These are phyloP conservation scores for Entamoeba dispar DNA, from an alignment of 208 protist genomes.

Conservation along the genomic window DNA sequence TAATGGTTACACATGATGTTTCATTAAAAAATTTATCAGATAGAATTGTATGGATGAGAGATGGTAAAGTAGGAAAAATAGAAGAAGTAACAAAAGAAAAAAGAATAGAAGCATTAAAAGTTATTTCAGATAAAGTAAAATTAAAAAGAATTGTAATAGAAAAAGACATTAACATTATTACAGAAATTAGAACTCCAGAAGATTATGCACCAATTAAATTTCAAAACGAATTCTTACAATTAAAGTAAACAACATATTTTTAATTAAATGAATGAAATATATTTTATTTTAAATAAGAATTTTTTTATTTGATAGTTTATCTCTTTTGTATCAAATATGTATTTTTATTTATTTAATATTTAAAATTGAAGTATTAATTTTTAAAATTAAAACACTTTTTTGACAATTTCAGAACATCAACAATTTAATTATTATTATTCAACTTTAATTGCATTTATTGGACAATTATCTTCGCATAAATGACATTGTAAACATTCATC, in stretches of 20 bases:
- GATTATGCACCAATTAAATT: not conserved
- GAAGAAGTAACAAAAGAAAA: not conserved
- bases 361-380: no score
- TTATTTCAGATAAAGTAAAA: not conserved
- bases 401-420: no score
- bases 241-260: no score
- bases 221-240: not conserved
- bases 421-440: not conserved
- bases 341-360: no score
- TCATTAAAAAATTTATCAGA: conserved; percentile 68
- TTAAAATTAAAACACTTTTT: no score
- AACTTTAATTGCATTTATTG: not conserved
- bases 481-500: not conserved
- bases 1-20: conserved; percentile 89
- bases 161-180: not conserved
- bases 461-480: not conserved
- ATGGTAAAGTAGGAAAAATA: conserved; percentile 40
- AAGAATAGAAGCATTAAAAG: not conserved
- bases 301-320: no score
- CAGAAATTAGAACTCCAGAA: not conserved
- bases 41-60: conserved; percentile 65
- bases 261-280: no score
- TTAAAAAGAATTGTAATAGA: not conserved
- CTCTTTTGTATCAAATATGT: no score
- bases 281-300: no score